These are phyloP conservation scores for Cryptococcus deneoformans DNA, from an alignment of 1,284 basidiomycete species.

Conservation along the genomic window DNA sequence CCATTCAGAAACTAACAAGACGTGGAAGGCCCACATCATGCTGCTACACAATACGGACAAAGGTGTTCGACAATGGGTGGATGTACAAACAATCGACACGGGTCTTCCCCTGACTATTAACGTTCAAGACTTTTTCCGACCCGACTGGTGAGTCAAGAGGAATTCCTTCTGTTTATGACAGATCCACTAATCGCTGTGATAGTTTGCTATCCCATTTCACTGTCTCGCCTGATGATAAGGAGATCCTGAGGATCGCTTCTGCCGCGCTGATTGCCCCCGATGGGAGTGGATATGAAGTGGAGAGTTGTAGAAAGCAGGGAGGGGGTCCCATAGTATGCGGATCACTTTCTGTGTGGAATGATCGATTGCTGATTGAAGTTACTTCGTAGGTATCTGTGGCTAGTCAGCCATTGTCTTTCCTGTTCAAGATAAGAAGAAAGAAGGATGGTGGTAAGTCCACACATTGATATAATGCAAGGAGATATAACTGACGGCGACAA, in stretches of 20 bases:
- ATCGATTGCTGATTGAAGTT: neutral
- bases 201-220: constrained; percentile 50
- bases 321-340: neutral
- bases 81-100: constrained; percentile 36
- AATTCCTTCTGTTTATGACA: neutral
- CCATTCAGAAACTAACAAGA: neutral
- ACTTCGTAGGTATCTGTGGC: constrained; percentile 30
- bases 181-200: neutral
- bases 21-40: constrained; percentile 24
- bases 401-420: constrained; percentile 33
- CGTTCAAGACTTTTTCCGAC: constrained; percentile 51
- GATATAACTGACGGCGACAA: neutral
- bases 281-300: constrained; percentile 15
- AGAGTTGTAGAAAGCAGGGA: constrained; percentile 23
- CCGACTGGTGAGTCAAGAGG: constrained; percentile 33
- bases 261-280: constrained; percentile 38
- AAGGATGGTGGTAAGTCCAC: neutral
- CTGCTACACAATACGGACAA: constrained; percentile 21
- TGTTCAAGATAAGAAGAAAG: constrained; percentile 38
- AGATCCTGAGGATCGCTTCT: constrained; percentile 38
- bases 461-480: neutral
- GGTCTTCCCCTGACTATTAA: constrained; percentile 50
- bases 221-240: constrained; percentile 44
- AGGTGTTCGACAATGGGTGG: constrained; percentile 19
- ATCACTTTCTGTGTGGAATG: neutral